phyloP scores from a whole-genome alignment of 176 grass and related monocot genomes.

The Elymus sibiricus region DNA sequence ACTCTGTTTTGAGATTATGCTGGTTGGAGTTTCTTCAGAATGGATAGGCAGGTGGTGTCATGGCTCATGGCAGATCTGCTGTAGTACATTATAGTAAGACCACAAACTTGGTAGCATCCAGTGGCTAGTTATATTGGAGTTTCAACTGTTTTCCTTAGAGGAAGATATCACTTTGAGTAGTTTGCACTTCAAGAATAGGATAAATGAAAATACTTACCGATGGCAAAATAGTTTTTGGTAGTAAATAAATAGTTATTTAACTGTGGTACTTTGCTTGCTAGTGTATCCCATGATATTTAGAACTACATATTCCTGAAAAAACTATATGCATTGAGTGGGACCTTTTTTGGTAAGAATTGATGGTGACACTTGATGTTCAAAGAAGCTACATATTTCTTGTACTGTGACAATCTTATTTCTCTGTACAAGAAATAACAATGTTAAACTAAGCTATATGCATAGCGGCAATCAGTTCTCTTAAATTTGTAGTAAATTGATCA shows the following conservation, averaged over 20 bases:
- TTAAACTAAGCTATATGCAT: neutral
- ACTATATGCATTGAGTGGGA: neutral
- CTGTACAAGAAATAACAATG: neutral
- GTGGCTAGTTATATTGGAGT: neutral
- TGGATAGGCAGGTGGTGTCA: neutral
- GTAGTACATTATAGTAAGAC: neutral
- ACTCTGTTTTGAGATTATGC: conserved; percentile 14
- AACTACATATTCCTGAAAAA: neutral
- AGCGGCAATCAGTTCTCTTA: neutral
- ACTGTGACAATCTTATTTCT: neutral
- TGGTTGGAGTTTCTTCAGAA: conserved; percentile 21
- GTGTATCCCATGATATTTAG: neutral
- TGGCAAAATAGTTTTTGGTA: neutral
- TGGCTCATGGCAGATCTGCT: neutral
- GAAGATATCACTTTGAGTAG: neutral
- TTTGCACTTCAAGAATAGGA: neutral
- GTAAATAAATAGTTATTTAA: neutral
- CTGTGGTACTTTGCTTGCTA: neutral
- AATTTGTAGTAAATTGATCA: neutral
- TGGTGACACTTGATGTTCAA: neutral
- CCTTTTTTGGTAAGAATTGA: conserved; percentile 16
- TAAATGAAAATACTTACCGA: neutral
- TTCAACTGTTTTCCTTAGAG: neutral
- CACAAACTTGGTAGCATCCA: neutral
- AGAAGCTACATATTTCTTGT: neutral